Conservation (phyloP, 2,329 filamentous ascomycete genomes). For the Clarireedia paspali region DNA sequence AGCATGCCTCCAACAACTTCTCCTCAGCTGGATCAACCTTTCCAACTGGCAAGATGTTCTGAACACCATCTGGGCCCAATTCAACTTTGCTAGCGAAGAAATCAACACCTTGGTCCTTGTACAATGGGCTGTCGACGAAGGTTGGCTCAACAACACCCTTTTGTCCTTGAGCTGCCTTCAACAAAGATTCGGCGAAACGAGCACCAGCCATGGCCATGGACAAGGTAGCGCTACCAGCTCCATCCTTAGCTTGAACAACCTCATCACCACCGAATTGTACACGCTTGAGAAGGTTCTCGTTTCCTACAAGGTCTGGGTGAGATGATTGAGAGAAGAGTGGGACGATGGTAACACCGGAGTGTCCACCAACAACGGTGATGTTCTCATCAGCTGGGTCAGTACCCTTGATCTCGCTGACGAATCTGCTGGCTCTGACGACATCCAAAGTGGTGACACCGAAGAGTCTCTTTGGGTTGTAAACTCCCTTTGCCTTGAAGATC, state of each 20-base stretch:
- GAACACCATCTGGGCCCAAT: slow-evolving; percentile 91
- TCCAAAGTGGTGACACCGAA: slow-evolving; percentile 99
- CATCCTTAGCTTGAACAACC: slow-evolving; percentile 98
- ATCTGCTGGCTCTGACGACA: slow-evolving; percentile 96
- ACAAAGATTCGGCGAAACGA: slow-evolving; percentile 78
- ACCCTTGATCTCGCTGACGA: slow-evolving; percentile 84
- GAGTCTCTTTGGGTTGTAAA: slow-evolving; percentile 91
- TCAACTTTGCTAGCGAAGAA: slow-evolving; percentile 96
- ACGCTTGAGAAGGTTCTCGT: slow-evolving; percentile 70
- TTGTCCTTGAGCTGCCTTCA: slow-evolving; percentile 88
- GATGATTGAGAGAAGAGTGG: slow-evolving; percentile 92
- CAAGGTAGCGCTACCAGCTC: slow-evolving; percentile 91
- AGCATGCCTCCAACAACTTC: slow-evolving; percentile 78
- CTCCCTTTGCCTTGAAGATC: slow-evolving; percentile 85
- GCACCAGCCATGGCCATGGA: slow-evolving; percentile 97
- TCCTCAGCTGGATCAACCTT: slow-evolving; percentile 79
- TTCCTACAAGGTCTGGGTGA: slow-evolving; percentile 74
- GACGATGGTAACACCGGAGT: slow-evolving; percentile 97
- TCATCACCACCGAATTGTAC: slow-evolving; percentile 99
- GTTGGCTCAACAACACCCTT: slow-evolving; percentile 94
- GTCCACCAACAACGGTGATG: slow-evolving; percentile 92
- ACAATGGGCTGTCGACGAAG: slow-evolving; percentile 93
- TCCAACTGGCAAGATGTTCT: slow-evolving; percentile 87
- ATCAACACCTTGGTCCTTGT: slow-evolving; percentile 95
- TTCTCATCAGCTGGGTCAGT: slow-evolving; percentile 89